phyloP scores from a whole-genome alignment of 2,329 filamentous ascomycete species.

The Leptoxyphium fumago region DNA sequence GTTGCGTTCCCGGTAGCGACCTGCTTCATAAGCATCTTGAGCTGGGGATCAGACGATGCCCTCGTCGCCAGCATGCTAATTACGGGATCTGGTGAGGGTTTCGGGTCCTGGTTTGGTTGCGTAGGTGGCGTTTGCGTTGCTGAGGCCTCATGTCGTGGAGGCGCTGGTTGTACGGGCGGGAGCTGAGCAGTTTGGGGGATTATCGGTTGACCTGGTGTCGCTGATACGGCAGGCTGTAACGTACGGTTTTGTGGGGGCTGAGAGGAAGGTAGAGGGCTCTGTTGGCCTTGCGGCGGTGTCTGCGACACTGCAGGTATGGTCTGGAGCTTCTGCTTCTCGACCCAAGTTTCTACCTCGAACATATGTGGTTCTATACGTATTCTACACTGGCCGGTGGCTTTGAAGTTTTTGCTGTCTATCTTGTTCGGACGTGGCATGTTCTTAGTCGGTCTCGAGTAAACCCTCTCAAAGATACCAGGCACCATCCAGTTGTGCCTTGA shows the following conservation, averaged over 20 bases:
- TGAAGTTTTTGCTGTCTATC: slow-evolving; percentile 22
- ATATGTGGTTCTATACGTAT: slow-evolving; percentile 69
- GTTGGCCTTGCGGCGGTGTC: not conserved
- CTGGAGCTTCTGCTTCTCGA: slow-evolving; percentile 27
- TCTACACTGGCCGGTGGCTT: slow-evolving; percentile 52
- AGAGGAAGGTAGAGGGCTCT: slow-evolving; percentile 1
- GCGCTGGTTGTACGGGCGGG: slow-evolving; percentile 3
- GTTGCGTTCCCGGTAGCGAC: slow-evolving; percentile 63
- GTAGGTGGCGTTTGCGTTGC: slow-evolving; percentile 3
- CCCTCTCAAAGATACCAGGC: slow-evolving; percentile 56
- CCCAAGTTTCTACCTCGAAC: slow-evolving; percentile 60
- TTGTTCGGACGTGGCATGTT: slow-evolving; percentile 31
- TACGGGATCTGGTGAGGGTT: slow-evolving; percentile 48
- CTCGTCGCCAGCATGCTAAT: slow-evolving; percentile 66
- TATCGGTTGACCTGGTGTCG: slow-evolving; percentile 4
- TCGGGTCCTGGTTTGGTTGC: slow-evolving; percentile 9
- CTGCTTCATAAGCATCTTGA: slow-evolving; percentile 70
- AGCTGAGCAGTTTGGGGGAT: not conserved
- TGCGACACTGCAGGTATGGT: not conserved
- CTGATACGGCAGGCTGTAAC: slow-evolving; percentile 6
- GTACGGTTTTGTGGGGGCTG: slow-evolving; percentile 9
- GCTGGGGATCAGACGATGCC: slow-evolving; percentile 55
- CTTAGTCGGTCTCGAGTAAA: slow-evolving; percentile 56
- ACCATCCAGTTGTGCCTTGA: slow-evolving; percentile 61
- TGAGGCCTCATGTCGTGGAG: slow-evolving; percentile 4